These are phyloP conservation scores for Termitomyces sp. DNA, from an alignment of 768 basidiomycete species.

Conservation along the genomic window DNA sequence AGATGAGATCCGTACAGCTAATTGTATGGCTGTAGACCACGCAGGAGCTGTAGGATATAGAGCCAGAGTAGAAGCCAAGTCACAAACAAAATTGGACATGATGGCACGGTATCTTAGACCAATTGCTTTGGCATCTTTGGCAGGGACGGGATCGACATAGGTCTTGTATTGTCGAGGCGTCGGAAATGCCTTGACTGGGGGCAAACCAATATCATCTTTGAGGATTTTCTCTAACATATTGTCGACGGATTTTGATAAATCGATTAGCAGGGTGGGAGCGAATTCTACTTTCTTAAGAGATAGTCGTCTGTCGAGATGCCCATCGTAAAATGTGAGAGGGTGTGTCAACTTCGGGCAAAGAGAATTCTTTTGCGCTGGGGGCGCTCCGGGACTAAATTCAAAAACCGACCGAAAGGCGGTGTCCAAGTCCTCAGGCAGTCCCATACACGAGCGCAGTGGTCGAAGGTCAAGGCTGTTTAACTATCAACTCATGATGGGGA, in stretches of 20 bases:
- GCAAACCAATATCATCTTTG: background rate
- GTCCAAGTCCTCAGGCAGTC: background rate
- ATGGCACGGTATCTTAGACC: background rate
- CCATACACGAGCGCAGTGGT: background rate
- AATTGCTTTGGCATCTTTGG: background rate
- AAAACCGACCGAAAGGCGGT: background rate
- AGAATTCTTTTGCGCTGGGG: background rate
- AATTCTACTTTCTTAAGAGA: background rate
- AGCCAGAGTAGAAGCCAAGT: background rate
- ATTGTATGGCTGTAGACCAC: background rate
- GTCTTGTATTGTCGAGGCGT: background rate
- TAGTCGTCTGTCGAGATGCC: conserved; percentile 5
- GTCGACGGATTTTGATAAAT: background rate
- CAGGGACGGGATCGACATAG: background rate
- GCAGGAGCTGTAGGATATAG: background rate
- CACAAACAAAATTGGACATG: background rate
- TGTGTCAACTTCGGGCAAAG: background rate
- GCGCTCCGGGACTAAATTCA: background rate
- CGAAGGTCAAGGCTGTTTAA: background rate
- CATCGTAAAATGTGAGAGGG: conserved; percentile 5
- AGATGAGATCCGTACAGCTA: background rate
- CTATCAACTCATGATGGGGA: background rate
- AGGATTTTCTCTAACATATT: background rate
- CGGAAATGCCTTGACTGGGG: background rate
- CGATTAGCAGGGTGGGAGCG: background rate